Percentiles rank a stretch among this genome's conserved stretches.
Conservation (phyloP, 345 rosid genomes). For the Excoecaria cochinchinensis region DNA sequence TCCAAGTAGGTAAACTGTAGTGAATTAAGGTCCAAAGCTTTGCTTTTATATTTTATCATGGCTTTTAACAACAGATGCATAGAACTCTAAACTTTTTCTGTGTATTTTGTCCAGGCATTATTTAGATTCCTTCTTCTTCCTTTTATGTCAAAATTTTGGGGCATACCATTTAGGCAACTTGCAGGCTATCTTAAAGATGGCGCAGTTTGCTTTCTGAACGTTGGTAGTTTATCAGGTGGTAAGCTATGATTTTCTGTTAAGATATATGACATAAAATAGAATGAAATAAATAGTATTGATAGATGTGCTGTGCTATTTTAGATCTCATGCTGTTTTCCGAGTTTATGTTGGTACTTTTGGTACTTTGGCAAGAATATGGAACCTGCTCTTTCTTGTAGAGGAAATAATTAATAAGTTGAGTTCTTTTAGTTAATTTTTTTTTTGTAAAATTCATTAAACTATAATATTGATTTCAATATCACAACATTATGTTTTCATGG, state of each 20-base stretch:
- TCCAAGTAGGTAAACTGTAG: conserved; percentile 58
- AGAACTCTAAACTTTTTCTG: conserved; percentile 16
- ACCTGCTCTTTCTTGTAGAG: not conserved
- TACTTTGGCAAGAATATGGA: not conserved
- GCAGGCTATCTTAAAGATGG: conserved; percentile 86
- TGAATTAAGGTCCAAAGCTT: conserved; percentile 8
- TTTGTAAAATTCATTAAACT: not conserved
- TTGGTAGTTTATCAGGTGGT: too few relatives aligned
- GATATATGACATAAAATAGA: too few relatives aligned
- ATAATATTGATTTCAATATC: too few relatives aligned
- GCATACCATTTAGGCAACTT: conserved; percentile 81
- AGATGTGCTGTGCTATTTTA: not conserved
- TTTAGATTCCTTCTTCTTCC: conserved; percentile 82
- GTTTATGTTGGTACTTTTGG: not conserved
- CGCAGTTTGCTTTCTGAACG: conserved; percentile 89
- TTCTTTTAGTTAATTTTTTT: not conserved
- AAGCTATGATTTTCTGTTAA: too few relatives aligned
- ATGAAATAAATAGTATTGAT: not conserved
- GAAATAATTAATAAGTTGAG: not conserved
- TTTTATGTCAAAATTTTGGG: conserved; percentile 92
- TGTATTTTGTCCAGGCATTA: conserved; percentile 53
- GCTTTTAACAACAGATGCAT: conserved; percentile 9
- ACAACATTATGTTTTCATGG: too few relatives aligned
- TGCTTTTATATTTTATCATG: not conserved
- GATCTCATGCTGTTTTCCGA: not conserved